These are phyloP conservation scores for Ceratocystis eucalypticola DNA, from an alignment of 2,329 filamentous ascomycete species.

Conservation along the genomic window DNA sequence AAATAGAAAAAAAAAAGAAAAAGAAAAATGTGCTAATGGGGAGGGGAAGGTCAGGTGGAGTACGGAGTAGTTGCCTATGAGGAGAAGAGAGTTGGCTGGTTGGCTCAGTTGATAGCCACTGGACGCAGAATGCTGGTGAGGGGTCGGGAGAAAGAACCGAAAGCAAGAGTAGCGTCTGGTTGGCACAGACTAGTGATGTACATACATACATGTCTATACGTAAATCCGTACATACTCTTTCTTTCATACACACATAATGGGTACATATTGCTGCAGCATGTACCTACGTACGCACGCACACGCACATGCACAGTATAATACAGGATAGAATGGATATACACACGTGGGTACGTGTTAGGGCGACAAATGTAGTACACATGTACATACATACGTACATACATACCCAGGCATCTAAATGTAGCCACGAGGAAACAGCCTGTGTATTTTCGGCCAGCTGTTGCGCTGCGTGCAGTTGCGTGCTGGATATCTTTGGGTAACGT, in stretches of 20 bases:
- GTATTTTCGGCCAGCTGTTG: background rate
- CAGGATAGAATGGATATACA: background rate
- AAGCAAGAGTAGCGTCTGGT: too few relatives aligned
- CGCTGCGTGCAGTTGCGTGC: background rate
- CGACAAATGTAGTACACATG: background rate
- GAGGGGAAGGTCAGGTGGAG: background rate
- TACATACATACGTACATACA: background rate
- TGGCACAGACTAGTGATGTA: background rate
- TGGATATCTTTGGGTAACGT: background rate
- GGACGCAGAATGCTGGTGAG: too few relatives aligned
- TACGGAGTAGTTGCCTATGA: background rate
- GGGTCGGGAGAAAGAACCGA: too few relatives aligned
- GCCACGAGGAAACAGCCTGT: background rate
- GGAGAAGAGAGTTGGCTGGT: background rate
- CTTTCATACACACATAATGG: too few relatives aligned
- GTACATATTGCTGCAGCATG: background rate
- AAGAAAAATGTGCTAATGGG: background rate
- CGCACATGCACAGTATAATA: background rate
- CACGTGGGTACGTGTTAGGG: background rate
- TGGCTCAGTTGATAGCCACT: too few relatives aligned
- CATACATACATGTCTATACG: background rate
- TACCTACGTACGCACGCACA: background rate
- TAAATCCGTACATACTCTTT: background rate
- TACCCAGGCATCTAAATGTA: background rate
- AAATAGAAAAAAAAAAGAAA: background rate